phyloP scores from a whole-genome alignment of 2,329 filamentous ascomycete genomes.

The Sporothrix euskadiensis region DNA sequence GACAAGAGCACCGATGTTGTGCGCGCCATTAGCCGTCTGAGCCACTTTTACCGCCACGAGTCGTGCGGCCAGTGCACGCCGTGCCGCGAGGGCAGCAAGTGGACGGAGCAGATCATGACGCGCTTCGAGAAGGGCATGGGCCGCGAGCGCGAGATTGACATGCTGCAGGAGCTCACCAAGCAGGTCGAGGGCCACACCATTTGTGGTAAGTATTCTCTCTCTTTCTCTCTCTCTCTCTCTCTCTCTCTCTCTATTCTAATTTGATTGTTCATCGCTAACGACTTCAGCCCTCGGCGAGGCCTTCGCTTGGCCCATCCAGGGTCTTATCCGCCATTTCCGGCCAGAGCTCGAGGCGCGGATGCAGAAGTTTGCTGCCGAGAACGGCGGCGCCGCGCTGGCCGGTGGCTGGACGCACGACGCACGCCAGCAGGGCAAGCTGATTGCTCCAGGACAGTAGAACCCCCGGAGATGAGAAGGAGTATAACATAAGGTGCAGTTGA shows the following conservation, averaged over 20 bases:
- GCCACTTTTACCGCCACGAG: slow-evolving; percentile 98
- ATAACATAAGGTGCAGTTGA: neutral
- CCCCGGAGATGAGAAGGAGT: neutral
- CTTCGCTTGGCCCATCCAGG: slow-evolving; percentile 98
- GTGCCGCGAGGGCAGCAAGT: slow-evolving; percentile 98
- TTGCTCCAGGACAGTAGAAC: slow-evolving; percentile 68
- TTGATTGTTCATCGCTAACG: slow-evolving; percentile 35
- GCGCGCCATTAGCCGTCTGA: slow-evolving; percentile 86
- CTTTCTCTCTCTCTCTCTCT: neutral
- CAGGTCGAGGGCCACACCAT: slow-evolving; percentile 99
- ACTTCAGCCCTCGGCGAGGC: slow-evolving; percentile 81
- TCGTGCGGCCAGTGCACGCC: slow-evolving; percentile 98
- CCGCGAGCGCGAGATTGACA: slow-evolving; percentile 91
- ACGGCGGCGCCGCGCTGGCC: slow-evolving; percentile 73
- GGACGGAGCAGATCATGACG: slow-evolving; percentile 99
- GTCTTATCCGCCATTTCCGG: slow-evolving; percentile 96
- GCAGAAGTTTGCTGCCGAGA: slow-evolving; percentile 71
- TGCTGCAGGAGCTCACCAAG: slow-evolving; percentile 98
- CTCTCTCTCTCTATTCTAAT: neutral
- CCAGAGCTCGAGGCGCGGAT: slow-evolving; percentile 93
- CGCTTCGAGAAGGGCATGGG: slow-evolving; percentile 91
- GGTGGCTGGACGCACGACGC: slow-evolving; percentile 85
- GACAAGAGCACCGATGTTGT: slow-evolving; percentile 97
- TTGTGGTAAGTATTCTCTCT: slow-evolving; percentile 66
- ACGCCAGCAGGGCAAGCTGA: slow-evolving; percentile 73